A percentile compares a stretch with the other conserved stretches of the same genome.
These are phyloP conservation scores for Myxozyma sirexii DNA, from an alignment of 805 yeast species.

Conservation along the genomic window DNA sequence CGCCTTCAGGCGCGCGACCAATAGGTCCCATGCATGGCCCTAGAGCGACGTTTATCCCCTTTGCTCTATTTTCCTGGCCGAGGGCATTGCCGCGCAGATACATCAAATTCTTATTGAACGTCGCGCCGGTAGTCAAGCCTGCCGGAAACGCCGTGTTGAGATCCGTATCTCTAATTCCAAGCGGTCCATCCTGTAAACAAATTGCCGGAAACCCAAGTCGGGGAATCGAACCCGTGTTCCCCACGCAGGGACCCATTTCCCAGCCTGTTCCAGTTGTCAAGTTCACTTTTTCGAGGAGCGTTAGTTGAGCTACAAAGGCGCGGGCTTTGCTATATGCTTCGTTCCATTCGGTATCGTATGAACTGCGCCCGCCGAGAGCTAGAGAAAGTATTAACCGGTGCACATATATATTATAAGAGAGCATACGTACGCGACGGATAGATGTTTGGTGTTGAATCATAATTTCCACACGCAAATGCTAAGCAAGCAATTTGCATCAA, in stretches of 20 bases:
- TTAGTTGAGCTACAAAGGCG: slow-evolving; percentile 57
- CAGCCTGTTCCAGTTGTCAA: slow-evolving; percentile 66
- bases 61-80: slow-evolving; percentile 56
- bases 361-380: slow-evolving; percentile 27
- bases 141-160: slow-evolving; percentile 60
- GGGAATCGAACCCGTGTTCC: slow-evolving; percentile 62
- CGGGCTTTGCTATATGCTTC: slow-evolving; percentile 60
- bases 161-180: slow-evolving; percentile 62
- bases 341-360: slow-evolving; percentile 50
- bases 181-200: slow-evolving; percentile 66
- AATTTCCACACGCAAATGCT: slow-evolving; percentile 1
- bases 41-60: slow-evolving; percentile 58
- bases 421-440: slow-evolving; percentile 17
- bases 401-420: neutral
- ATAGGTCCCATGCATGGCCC: slow-evolving; percentile 66
- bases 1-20: slow-evolving; percentile 64
- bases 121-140: slow-evolving; percentile 60
- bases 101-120: slow-evolving; percentile 57
- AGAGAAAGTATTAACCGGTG: too few species aligned
- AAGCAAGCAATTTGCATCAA: neutral
- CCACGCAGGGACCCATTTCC: slow-evolving; percentile 64
- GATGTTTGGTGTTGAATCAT: slow-evolving; percentile 1
- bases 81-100: slow-evolving; percentile 58
- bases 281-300: slow-evolving; percentile 61
- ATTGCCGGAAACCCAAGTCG: slow-evolving; percentile 57